Evolutionary conservation across 352 stramenopile genomes (phyloP).

Genomic region (Pythium folliculosum): DNA sequence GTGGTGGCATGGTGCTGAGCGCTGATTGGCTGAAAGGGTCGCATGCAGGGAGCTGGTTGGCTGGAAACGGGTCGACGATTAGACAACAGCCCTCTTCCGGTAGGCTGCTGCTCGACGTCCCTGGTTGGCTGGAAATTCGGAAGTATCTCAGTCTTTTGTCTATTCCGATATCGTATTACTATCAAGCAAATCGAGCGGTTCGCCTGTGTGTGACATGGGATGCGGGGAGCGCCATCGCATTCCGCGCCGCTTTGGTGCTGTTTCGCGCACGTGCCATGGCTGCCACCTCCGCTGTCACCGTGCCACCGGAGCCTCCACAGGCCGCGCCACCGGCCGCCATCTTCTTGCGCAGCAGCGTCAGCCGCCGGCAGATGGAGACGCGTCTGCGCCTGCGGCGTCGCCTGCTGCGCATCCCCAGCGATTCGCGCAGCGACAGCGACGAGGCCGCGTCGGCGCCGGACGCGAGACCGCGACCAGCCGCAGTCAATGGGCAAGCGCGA

Average conservation of each 20-base stretch:
- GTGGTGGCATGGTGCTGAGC: neutral
- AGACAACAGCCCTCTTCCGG: neutral
- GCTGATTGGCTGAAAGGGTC: neutral
- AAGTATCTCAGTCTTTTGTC: too few species aligned
- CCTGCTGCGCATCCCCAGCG: conserved; percentile 44
- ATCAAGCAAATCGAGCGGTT: neutral
- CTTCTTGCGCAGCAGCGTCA: neutral
- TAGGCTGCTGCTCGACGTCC: neutral
- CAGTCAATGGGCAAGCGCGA: neutral
- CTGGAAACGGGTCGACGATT: neutral
- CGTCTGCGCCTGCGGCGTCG: conserved; percentile 38
- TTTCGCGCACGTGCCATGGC: neutral
- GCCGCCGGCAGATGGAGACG: conserved; percentile 39
- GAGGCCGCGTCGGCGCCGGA: neutral
- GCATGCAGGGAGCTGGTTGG: neutral
- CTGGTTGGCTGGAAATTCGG: too few species aligned
- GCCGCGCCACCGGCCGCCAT: neutral
- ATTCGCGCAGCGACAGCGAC: neutral
- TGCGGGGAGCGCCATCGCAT: neutral
- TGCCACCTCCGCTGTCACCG: neutral
- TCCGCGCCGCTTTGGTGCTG: neutral
- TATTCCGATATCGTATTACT: too few species aligned
- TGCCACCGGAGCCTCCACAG: neutral
- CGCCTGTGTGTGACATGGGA: neutral
- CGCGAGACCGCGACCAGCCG: neutral